Base-by-base conservation (phyloP, 2,329 filamentous ascomycete species). In the Peltaster fructicola region DNA sequence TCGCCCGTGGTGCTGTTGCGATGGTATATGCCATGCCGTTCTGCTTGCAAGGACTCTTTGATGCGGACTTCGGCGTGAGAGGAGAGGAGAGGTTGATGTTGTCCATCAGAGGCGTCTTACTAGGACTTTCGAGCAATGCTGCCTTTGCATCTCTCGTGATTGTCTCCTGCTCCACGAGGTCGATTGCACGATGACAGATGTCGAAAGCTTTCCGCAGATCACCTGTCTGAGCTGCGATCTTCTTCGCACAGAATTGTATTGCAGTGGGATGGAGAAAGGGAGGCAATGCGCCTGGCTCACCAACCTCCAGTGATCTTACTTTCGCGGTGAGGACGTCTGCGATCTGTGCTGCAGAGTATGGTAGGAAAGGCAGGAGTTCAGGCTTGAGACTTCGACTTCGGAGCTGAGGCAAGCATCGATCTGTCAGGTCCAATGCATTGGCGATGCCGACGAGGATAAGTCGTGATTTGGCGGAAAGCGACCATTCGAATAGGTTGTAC, bases 401-500 rank as follows among this genome's bases (percentile, higher is more conserved):
- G 33, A 98, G 67, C 25, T 85, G 76, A 24, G 88, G 88, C 11
- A 98, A 63, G 40, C 93, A 92, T 7, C 88, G 78, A 47, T 95
- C 88, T 0, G 88, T 98, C 29, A 98, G 60, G 47, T 98, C 88
- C 26, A 98, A 62, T 4, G 88, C 88, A 44, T 98, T 98, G 39
- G 88, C 88, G 43, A 98, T 92, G 23, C 88, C 88, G 24, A 98
- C 68, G 10, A 98, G 60, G 17, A 88, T 60, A 4, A 98, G 69
- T 11, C 68, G 70, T 0, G 88, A 93, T 2, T 68, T 67, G 34
- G 72, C 72, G 33, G 80, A 69, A 42, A 98, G 59, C 2, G 88
- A 90, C 84, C 85, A 95, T 47, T 93, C 84, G 39, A 98, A 93
- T n/a, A 98, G 61, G 33, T 72, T 77, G 53, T 95, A 93, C 8